Evolutionary conservation across 176 grass and related monocot genomes (phyloP), one percentile per base, ranked within the genome.

Genomic region (Oryza meridionalis): DNA sequence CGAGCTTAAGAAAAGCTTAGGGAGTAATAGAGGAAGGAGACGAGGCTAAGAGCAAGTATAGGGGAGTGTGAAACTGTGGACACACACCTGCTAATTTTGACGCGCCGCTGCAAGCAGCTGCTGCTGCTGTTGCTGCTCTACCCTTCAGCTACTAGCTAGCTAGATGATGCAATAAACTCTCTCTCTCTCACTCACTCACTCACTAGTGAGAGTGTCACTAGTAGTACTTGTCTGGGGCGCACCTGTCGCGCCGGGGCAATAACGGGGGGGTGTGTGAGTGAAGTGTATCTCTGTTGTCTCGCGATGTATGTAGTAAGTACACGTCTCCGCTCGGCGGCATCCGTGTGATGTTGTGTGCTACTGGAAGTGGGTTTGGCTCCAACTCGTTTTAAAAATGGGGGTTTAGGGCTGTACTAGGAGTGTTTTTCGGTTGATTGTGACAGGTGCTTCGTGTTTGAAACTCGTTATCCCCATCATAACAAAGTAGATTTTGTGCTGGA

Each of bases 61-160:
- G 33, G 31, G 37, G 37, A 25, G 21, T 42, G 65, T 70, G 74
- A 37, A 37, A 81, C 45, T 79, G 79, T 69, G 84, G 29, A 17
- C 77, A 35, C 13, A 25, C 68, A 7, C 49, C 88, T 72, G 83
- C 91, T 89, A 88, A 72, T 90, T 84, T 88, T 90, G 82, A 85
- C 49, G 86, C 88, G 59, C 65, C 79, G 73, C 84, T 86, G 67
- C 81, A 74, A 70, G 58, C 87, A 85, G 38, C 38, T 9, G 38
- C 37, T 31, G 29, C 5, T 7, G 37, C 37, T 65, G 77, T 76
- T 31, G 77, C 40, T 62, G 69, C 62, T 62, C 72, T 82, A 76
- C 76, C 22, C 75, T 86, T 84, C 46, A 72, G 86, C 29, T 31
- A 31, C 1, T 73, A 7, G 51, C 51, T 49, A 49, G 44, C 44